phyloP scores from a whole-genome alignment of 2,329 filamentous ascomycete genomes.

The Fonsecaea multimorphosa region DNA sequence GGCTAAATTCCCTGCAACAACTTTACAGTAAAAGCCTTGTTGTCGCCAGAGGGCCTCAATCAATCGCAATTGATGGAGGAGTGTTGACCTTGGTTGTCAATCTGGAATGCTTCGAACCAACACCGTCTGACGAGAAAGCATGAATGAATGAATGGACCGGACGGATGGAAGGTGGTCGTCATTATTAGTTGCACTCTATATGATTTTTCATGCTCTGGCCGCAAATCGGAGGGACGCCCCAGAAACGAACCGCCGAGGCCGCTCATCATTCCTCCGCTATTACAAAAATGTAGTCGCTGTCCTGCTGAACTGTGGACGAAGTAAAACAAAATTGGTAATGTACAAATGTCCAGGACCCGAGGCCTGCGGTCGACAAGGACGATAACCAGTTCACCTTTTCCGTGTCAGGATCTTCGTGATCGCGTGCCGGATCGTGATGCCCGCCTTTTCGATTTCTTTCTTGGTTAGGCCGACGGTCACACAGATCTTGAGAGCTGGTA shows the following conservation, averaged over 20 bases:
- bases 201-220: background rate
- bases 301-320: background rate
- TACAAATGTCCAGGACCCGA: background rate
- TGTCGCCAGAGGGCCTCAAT: too few relatives aligned
- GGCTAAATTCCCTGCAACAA: too few relatives aligned
- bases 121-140: background rate
- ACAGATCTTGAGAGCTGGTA: slow-evolving; percentile 86
- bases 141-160: background rate
- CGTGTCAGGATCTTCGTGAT: slow-evolving; percentile 86
- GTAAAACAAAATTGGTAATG: background rate
- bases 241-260: background rate
- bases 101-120: too few relatives aligned
- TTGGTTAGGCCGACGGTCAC: slow-evolving; percentile 84
- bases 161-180: background rate
- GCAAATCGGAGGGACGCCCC: background rate
- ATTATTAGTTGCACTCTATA: background rate
- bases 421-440: slow-evolving; percentile 83
- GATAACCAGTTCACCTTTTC: slow-evolving; percentile 49
- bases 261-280: slow-evolving; percentile 4
- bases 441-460: slow-evolving; percentile 96
- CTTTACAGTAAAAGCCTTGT: too few relatives aligned
- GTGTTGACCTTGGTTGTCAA: too few relatives aligned
- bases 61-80: too few relatives aligned
- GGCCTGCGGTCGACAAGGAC: background rate
- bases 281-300: background rate